A percentile compares a stretch with the other conserved stretches of the same genome.
These are phyloP conservation scores for Cladophialophora yegresii DNA, from an alignment of 2,329 filamentous ascomycete genomes.

Conservation along the genomic window DNA sequence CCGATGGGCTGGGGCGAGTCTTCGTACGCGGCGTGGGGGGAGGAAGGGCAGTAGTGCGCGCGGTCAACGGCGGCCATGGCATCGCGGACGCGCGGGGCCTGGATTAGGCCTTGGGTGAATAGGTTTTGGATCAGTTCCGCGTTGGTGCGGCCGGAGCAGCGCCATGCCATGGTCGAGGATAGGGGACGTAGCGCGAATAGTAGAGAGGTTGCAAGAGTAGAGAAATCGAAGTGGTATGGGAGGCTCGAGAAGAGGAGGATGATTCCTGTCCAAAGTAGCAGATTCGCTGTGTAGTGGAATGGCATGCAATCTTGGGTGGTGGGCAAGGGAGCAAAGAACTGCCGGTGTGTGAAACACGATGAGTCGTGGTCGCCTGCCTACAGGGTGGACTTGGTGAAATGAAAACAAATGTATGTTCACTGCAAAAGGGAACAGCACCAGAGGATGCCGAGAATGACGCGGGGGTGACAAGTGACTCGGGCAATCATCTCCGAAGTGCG, in stretches of 20 bases:
- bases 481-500: constrained; percentile 7
- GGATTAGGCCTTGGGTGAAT: constrained; percentile 69
- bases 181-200: neutral
- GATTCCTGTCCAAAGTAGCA: constrained; percentile 1
- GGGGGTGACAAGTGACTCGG: neutral
- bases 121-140: constrained; percentile 76
- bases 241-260: constrained; percentile 4
- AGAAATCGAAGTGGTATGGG: constrained; percentile 1
- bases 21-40: constrained; percentile 62
- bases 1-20: constrained; percentile 71
- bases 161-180: constrained; percentile 76
- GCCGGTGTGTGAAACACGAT: neutral
- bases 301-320: constrained; percentile 1
- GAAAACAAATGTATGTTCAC: neutral
- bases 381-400: neutral
- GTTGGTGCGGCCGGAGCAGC: constrained; percentile 75
- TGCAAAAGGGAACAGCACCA: neutral
- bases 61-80: constrained; percentile 89
- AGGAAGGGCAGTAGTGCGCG: constrained; percentile 64
- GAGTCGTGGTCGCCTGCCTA: neutral
- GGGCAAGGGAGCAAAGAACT: neutral
- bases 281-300: neutral
- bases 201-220: neutral
- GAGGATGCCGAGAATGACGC: neutral
- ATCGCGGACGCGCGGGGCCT: constrained; percentile 68